Evolutionary conservation across 2,329 filamentous ascomycete species (phyloP), one percentile per base, ranked within the genome.

Genomic region (Metarhizium sp.): DNA sequence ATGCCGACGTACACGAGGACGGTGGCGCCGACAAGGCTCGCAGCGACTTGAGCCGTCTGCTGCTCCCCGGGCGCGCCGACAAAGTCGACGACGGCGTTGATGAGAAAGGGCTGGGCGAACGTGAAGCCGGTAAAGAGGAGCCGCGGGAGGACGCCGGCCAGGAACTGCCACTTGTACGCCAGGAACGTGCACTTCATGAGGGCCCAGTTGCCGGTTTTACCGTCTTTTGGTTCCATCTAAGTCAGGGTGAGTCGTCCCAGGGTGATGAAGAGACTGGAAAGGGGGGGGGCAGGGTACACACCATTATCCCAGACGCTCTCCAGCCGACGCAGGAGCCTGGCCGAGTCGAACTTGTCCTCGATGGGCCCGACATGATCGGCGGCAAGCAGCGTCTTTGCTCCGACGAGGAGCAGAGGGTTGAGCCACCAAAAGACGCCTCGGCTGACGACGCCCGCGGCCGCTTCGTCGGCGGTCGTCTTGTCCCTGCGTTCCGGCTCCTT

Each of bases 1-100:
- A 75, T 67, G 3, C 75, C 74, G 13, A 71, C 53, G 53, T 75
- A 77, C 3, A 76, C 65, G 2, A 75, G 57, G 4, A 67, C 58
- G 10, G 69, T 70, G 0, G 73, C 73, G 1, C 67, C 73, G 48
- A 77, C 71, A 6, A 77, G 67, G 4, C 72, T 71, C 43, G 68
- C 70, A 0, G 68, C 69, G 1, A 59, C 57, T 25, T 69, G 66
- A 0, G 56, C 59, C 1, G 60, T 64, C 36, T 61, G 59, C 51
- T 66, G 54, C 8, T 53, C 59, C 20, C 62, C 58, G 0, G 68
- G 61, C 38, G 59, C 61, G 16, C 64, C 60, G 2, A 71, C 65
- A 16, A 67, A 67, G 6, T 56, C 51, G 29, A 74, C 64, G 1
- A 69, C 60, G 1, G 67, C 62, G 32, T 67, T 64, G 59, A 77